Percentiles rank a stretch among this genome's conserved stretches.
These are phyloP conservation scores for Acrocalymma vagum DNA, from an alignment of 2,329 filamentous ascomycete genomes.

Conservation along the genomic window DNA sequence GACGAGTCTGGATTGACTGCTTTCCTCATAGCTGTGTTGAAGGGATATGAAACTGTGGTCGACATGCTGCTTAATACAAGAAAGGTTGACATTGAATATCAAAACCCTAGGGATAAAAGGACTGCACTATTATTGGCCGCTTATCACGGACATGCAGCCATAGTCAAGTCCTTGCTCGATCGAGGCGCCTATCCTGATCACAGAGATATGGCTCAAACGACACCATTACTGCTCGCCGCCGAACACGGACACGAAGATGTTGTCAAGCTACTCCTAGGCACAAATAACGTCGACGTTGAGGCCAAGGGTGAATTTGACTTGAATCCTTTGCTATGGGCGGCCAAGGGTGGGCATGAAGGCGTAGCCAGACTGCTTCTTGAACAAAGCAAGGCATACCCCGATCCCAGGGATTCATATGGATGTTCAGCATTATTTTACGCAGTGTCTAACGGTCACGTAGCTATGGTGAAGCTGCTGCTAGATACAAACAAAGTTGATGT, in stretches of 20 bases:
- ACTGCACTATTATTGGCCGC: conserved; percentile 6
- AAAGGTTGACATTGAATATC: too few relatives aligned
- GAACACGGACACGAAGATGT: background rate
- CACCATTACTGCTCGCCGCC: conserved; percentile 2
- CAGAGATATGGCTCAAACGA: conserved; percentile 1
- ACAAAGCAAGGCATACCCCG: too few relatives aligned
- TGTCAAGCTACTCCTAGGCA: background rate
- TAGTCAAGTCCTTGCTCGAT: background rate
- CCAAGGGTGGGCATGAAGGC: too few relatives aligned
- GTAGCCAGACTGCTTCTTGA: too few relatives aligned
- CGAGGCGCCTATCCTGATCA: background rate
- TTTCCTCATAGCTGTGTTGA: too few relatives aligned
- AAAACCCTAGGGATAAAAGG: too few relatives aligned
- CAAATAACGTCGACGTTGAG: conserved; percentile 15
- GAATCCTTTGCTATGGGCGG: conserved; percentile 7
- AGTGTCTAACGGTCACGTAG: too few relatives aligned
- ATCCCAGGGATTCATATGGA: too few relatives aligned
- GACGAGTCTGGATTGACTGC: too few relatives aligned
- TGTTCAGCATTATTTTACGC: too few relatives aligned
- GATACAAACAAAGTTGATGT: background rate
- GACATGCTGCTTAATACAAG: too few relatives aligned
- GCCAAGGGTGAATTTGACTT: conserved; percentile 5
- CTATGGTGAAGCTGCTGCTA: conserved; percentile 1
- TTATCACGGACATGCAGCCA: background rate
- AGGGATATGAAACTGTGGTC: too few relatives aligned